Evolutionary conservation across 192 early-diverging fungal genomes (phyloP), one percentile per base, ranked within the genome.

Genomic region (Backusella morwellensis): DNA sequence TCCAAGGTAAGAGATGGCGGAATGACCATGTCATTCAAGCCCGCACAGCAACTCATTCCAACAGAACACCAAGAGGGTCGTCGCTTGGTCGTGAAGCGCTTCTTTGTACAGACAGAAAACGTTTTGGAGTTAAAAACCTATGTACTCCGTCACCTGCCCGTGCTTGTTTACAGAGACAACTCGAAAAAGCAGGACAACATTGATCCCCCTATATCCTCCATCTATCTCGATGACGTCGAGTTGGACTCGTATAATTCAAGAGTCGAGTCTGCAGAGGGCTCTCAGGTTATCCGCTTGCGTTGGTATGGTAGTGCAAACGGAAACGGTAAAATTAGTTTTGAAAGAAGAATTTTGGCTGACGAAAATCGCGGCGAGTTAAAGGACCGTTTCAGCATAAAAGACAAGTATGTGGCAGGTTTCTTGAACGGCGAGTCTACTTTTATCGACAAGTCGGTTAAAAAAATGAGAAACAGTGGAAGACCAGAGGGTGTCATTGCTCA

Each of bases 61-160:
- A 38, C 34, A 4, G 19, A 36, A 1, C 8, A 40, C 17, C 3
- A 71, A 8, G 35, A 47, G 12, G 78, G 56, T 14, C 38, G 69
- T 21, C 68, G 75, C 35, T 78, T 73, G 4, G 35, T 75, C n/a
- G 74, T 82, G 0, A 75, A 75, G 68, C 52, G 80, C 80, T 99
- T 94, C 88, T 99, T 95, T 95, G 96, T 99, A 7, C 97, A 98
- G 80, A 91, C 91, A 2, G 95, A 97, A 81, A 96, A 98, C 83
- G 92, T 98, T 32, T 91, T 95, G 80, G 96, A 97, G 83, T 91
- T 98, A 78, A 97, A 97, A 81, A 93, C 93, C 50, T 91, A 91
- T 70, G 94, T 98, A 23, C 88, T 98, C 17, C 93, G 95, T 82
- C 92, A 96, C 70, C 84, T 98, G 54, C 97, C 97, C 4, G 95